phyloP scores from a whole-genome alignment of 768 basidiomycete species.

The Kwoniella heveanensis region DNA sequence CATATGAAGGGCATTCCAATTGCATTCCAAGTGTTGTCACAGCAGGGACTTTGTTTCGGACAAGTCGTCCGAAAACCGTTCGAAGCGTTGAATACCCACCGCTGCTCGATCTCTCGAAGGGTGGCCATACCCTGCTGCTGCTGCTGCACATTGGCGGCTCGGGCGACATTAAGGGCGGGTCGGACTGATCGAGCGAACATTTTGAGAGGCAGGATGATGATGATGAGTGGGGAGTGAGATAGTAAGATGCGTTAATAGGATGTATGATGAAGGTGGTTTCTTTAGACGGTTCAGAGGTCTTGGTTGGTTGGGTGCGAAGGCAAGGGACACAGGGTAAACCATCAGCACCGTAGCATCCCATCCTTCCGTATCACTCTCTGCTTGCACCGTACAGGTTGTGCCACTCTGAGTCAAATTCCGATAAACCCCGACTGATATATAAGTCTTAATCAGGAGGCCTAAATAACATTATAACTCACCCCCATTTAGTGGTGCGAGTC shows the following conservation, averaged over 20 bases:
- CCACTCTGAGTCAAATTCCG: constrained; percentile 10
- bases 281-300: background rate
- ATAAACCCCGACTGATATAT: background rate
- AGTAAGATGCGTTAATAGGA: constrained; percentile 56
- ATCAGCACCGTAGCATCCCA: background rate
- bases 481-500: background rate
- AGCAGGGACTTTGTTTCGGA: constrained; percentile 1
- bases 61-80: constrained; percentile 10
- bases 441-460: too few relatives aligned
- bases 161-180: constrained; percentile 44
- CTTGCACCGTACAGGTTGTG: background rate
- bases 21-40: background rate
- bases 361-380: constrained; percentile 4
- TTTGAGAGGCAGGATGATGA: constrained; percentile 15
- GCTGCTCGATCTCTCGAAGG: constrained; percentile 92
- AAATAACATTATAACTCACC: too few relatives aligned
- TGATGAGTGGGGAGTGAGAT: constrained; percentile 47
- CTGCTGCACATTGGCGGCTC: constrained; percentile 39
- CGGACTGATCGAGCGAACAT: constrained; percentile 69
- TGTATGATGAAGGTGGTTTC: constrained; percentile 1
- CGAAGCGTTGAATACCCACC: constrained; percentile 55
- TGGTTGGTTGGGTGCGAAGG: constrained; percentile 11
- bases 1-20: background rate
- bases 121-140: constrained; percentile 67
- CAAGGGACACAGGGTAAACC: background rate